Evolutionary conservation across 495 filamentous ascomycete species (phyloP), one percentile per base, ranked within the genome.

Genomic region (Hyaloscypha bicolor): DNA sequence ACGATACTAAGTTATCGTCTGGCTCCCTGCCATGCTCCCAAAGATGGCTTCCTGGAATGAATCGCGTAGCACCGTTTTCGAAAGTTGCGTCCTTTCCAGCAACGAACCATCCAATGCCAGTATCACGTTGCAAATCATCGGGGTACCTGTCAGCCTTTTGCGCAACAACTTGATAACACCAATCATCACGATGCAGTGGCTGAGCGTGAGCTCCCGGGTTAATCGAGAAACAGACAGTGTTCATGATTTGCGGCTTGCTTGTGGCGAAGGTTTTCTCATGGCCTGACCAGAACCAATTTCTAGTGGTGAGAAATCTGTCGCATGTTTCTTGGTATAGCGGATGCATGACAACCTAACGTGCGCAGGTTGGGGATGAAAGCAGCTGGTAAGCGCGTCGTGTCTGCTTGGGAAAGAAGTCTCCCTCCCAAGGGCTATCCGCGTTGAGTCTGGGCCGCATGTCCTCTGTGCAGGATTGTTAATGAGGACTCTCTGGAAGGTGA

Each of bases 1-100:
- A 74, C 25, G 68, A 55, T 9, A 64, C 62, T n/a, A 69, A 14
- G 9, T 71, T 60, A 9, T 69, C 70, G 9, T 60, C 52, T 0
- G 74, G 70, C 11, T 73, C 67, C 11, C 61, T 33, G 19, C 32
- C 22, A 31, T 64, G 55, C 48, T 71, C 73, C 78, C 78, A 78
- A 0, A 80, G 70, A 68, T 82, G 79, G 52, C 67, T 72, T 11
- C 75, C 69, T 9, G 77, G 78, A 57, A 80, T 76, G 67, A 79
- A 78, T 21, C 73, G 66, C 6, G 79, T 80, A 30, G 75, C 79
- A 11, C 79, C 79, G 58, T 80, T 82, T n/a, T 69, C 70, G 42
- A 71, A 75, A 5, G 75, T 77, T 2, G 69, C 69, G 37, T 68
- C 73, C 29, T 69, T 76, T 0, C 71, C 79, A 11, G 76, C 79